Conservation (phyloP, 164 flowering plant species). For the Stephania cephalantha region DNA sequence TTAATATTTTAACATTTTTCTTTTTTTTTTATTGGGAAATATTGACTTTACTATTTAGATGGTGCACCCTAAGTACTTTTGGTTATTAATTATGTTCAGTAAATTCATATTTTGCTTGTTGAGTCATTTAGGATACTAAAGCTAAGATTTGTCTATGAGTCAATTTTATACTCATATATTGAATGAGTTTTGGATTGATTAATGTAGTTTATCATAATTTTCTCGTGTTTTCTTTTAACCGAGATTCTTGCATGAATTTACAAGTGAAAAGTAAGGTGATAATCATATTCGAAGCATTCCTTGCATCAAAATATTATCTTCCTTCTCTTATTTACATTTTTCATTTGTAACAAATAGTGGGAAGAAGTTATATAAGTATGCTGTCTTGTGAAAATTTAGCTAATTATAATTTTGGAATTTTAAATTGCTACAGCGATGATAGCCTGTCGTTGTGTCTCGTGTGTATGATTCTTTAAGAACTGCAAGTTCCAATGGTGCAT, state of each 20-base stretch:
- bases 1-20: too few species aligned
- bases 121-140: too few species aligned
- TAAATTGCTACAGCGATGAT: not conserved
- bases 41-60: too few species aligned
- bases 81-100: too few species aligned
- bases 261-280: not conserved
- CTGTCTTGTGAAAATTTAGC: not conserved
- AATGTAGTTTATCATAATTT: not conserved
- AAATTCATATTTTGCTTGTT: too few species aligned
- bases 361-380: not conserved
- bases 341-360: not conserved
- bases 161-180: too few species aligned
- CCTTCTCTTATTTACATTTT: not conserved
- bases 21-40: too few species aligned
- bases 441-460: slow-evolving; percentile 7
- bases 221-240: not conserved
- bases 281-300: too few species aligned
- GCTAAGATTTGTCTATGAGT: too few species aligned
- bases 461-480: slow-evolving; percentile 8
- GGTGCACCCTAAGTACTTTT: too few species aligned
- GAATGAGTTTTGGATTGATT: not conserved
- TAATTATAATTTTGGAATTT: not conserved
- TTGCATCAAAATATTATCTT: too few species aligned
- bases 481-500: slow-evolving; percentile 26
- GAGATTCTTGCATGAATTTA: not conserved